phyloP scores from a whole-genome alignment of 495 filamentous ascomycete genomes.

The Penicillium paradoxum region DNA sequence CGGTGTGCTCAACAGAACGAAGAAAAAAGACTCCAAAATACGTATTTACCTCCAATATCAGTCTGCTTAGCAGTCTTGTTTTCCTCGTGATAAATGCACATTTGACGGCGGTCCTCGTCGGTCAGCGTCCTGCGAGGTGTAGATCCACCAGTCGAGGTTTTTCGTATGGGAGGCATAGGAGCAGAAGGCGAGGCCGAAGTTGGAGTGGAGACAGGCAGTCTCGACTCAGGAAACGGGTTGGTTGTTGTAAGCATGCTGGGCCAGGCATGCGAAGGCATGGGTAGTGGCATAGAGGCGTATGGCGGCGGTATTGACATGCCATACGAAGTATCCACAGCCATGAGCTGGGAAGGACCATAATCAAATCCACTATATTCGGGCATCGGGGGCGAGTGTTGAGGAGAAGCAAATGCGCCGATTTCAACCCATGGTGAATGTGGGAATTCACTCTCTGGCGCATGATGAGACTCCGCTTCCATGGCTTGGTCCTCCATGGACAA shows the following conservation, averaged over 20 bases:
- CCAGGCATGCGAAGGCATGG: slow-evolving; percentile 64
- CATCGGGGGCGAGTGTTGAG: slow-evolving; percentile 42
- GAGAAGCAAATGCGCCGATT: slow-evolving; percentile 40
- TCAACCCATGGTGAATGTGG: slow-evolving; percentile 51
- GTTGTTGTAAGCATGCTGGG: slow-evolving; percentile 60
- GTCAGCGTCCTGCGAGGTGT: slow-evolving; percentile 87
- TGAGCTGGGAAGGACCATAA: slow-evolving; percentile 31
- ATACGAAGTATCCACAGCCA: slow-evolving; percentile 39
- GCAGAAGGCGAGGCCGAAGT: slow-evolving; percentile 46
- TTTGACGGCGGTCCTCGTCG: slow-evolving; percentile 82
- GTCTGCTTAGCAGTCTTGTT: slow-evolving; percentile 95
- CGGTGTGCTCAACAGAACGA: neutral
- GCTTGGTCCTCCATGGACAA: slow-evolving; percentile 20
- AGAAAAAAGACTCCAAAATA: slow-evolving; percentile 5
- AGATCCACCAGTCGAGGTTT: slow-evolving; percentile 51
- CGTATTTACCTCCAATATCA: slow-evolving; percentile 80
- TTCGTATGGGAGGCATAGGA: slow-evolving; percentile 45
- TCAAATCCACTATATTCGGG: slow-evolving; percentile 41
- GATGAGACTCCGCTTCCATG: slow-evolving; percentile 45
- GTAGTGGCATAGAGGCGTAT: slow-evolving; percentile 52
- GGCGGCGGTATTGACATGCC: slow-evolving; percentile 45
- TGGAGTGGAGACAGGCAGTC: slow-evolving; percentile 49
- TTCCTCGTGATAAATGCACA: slow-evolving; percentile 95
- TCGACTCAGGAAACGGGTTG: slow-evolving; percentile 25
- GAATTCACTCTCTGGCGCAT: slow-evolving; percentile 44